Evolutionary conservation across 2,329 filamentous ascomycete species (phyloP), one percentile per base, ranked within the genome.

Genomic region (Nothopassalora personata): DNA sequence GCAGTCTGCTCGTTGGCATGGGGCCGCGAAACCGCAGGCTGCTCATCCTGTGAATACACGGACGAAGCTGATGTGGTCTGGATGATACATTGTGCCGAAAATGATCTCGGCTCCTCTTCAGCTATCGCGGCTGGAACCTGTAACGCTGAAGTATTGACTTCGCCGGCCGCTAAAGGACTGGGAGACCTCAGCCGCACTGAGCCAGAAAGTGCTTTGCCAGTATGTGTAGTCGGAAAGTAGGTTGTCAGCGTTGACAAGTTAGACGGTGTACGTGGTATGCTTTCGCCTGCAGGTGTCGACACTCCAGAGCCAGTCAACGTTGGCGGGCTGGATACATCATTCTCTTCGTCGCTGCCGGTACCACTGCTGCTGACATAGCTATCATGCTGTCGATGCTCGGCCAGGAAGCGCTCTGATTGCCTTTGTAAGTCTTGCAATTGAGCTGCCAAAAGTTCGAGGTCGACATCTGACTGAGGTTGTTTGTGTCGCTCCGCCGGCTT

Each of bases 371-470:
- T 53, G 30, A 46, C 54, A 34, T 59, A 56, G 54, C 60, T 58
- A 31, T 56, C 55, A 28, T 57, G 54, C 36, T 46, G 31, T 52
- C 56, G 52, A 18, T 60, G 58, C 34, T 58, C 51, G 18, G 43
- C 46, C 34, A 60, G 43, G 45, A 54, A 60, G 19, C 53, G 56
- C 50, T 52, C 57, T 33, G 61, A 58, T 15, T 48, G 54, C 11
- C 49, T 58, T 31, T 59, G 53, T 7, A 63, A 46, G 28, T 58
- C 53, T 52, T 56, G 61, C n/a, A 63, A 49, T 49, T 63, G 61
- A 23, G 50, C 58, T 34, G 56, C 52, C 23, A 63, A 33, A 7
- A 43, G 45, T 18, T 57, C 48, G 4, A 59, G 50, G 23, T 63
- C 58, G n/a, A 59, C 55, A 31, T 59, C 53, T 18, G 56, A 36